A percentile compares a stretch with the other conserved stretches of the same genome.
Conservation (phyloP, 352 stramenopile genomes). For the Pythium graminicola region DNA sequence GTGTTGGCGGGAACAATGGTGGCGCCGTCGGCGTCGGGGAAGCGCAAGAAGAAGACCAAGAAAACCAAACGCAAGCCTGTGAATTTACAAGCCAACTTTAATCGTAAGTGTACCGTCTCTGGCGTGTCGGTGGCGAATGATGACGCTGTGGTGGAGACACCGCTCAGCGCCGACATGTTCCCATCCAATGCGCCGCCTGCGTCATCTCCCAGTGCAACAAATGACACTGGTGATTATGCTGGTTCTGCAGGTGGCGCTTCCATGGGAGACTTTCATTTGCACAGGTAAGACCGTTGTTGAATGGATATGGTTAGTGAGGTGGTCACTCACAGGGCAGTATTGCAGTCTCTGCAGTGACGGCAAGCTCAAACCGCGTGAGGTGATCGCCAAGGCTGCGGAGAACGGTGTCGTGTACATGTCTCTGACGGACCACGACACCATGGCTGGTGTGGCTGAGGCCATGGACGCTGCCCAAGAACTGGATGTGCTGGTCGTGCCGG, state of each 20-base stretch:
- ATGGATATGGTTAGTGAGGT: no score
- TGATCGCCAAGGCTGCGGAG: conserved; percentile 66
- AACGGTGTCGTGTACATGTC: conserved; percentile 82
- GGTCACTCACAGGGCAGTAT: no score
- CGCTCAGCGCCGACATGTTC: conserved; percentile 69
- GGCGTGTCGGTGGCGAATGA: neutral
- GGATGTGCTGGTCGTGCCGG: conserved; percentile 67
- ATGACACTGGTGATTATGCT: conserved; percentile 30
- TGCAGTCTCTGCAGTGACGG: conserved; percentile 73
- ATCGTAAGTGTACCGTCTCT: conserved; percentile 63
- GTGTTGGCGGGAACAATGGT: conserved; percentile 33
- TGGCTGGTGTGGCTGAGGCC: conserved; percentile 70
- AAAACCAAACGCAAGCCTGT: conserved; percentile 68
- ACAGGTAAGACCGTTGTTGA: no score
- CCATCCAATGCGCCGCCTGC: conserved; percentile 41
- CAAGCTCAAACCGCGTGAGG: conserved; percentile 63
- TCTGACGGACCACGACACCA: conserved; percentile 83
- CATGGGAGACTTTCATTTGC: conserved; percentile 76
- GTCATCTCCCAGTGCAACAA: neutral
- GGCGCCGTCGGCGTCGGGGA: conserved; percentile 46
- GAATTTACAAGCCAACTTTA: conserved; percentile 79
- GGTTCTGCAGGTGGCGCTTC: conserved; percentile 47
- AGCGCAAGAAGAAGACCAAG: conserved; percentile 60
- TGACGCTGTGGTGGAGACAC: conserved; percentile 12
- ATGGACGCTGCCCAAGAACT: conserved; percentile 56